Percentiles rank a stretch among this genome's conserved stretches.
Evolutionary conservation across 805 yeast genomes (phyloP).

Genomic region (Candida sithepensis): DNA sequence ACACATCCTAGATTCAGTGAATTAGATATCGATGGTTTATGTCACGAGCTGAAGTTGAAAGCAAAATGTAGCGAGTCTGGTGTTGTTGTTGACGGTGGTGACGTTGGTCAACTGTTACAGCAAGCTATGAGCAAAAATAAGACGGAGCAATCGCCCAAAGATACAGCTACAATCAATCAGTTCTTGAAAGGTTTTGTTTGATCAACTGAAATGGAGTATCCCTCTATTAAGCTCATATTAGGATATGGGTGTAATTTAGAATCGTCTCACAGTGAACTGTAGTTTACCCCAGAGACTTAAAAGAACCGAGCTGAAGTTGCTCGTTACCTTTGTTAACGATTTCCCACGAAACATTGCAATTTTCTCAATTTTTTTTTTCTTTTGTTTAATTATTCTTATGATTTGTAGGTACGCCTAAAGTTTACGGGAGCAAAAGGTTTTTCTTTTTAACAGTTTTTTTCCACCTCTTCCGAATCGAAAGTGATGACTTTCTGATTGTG

Average conservation of each 20-base stretch:
- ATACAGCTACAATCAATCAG: constrained; percentile 7
- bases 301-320: neutral
- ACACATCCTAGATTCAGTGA: constrained; percentile 92
- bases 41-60: constrained; percentile 82
- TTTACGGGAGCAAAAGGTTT: neutral
- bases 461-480: neutral
- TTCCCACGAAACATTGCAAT: neutral
- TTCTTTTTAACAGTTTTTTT: neutral
- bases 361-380: neutral
- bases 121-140: constrained; percentile 14
- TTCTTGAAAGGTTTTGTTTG: constrained; percentile 8
- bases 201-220: neutral
- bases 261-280: neutral
- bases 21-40: constrained; percentile 90
- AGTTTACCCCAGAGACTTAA: neutral
- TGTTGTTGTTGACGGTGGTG: constrained; percentile 77
- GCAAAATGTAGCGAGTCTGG: constrained; percentile 95
- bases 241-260: neutral
- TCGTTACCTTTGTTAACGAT: neutral
- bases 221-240: neutral
- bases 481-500: neutral
- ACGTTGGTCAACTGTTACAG: constrained; percentile 59
- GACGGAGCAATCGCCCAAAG: neutral
- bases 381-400: neutral
- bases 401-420: no score